Percentiles rank a stretch among this genome's conserved stretches.
These are phyloP conservation scores for Fusarium marasasianum DNA, from an alignment of 2,329 filamentous ascomycete species.

Conservation along the genomic window DNA sequence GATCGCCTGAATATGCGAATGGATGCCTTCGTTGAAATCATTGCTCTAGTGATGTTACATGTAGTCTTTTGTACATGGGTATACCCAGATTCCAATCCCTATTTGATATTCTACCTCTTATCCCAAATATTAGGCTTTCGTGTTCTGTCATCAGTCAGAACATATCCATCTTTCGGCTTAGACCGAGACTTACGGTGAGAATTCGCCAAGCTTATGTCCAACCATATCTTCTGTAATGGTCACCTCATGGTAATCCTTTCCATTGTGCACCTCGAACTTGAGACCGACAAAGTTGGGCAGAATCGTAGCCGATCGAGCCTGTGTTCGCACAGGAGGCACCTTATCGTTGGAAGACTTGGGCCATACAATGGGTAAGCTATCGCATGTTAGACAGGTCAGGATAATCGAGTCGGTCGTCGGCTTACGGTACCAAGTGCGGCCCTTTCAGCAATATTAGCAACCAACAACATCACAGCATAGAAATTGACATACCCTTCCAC, in stretches of 20 bases:
- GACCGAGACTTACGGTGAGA: conserved; percentile 76
- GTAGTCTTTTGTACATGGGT: conserved; percentile 44
- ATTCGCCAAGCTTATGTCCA: conserved; percentile 93
- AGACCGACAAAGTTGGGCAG: conserved; percentile 91
- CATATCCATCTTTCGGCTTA: not conserved
- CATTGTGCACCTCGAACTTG: conserved; percentile 91
- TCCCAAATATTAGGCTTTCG: conserved; percentile 67
- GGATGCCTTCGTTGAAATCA: conserved; percentile 19
- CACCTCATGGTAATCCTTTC: conserved; percentile 85
- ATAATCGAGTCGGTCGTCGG: conserved; percentile 5
- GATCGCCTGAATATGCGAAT: conserved; percentile 23
- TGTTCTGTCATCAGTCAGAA: conserved; percentile 53
- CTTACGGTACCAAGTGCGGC: conserved; percentile 65
- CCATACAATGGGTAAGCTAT: conserved; percentile 71
- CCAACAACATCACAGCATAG: not conserved
- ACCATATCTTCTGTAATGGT: conserved; percentile 95
- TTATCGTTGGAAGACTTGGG: conserved; percentile 68
- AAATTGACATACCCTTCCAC: conserved; percentile 77
- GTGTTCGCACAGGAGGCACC: conserved; percentile 80
- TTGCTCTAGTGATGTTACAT: conserved; percentile 44
- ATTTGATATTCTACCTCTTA: conserved; percentile 45
- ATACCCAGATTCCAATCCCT: conserved; percentile 33
- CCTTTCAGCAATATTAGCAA: conserved; percentile 49
- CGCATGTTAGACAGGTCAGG: conserved; percentile 39
- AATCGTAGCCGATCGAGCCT: conserved; percentile 88